Conservation (phyloP, 306 rosid genomes). For the Vachellia collinsii region DNA sequence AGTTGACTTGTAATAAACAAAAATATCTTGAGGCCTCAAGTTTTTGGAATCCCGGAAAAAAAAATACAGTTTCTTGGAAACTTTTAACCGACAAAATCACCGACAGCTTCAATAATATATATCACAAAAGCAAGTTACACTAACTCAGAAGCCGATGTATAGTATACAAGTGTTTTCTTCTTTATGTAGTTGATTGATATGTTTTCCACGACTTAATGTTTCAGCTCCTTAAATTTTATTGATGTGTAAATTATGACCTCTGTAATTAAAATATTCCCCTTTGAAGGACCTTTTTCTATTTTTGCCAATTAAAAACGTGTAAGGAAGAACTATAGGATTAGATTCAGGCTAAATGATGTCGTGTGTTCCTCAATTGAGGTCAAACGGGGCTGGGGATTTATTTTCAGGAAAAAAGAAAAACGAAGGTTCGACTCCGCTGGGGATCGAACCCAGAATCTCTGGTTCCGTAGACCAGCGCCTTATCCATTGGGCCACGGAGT, state of each 20-base stretch:
- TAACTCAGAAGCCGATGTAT: not conserved
- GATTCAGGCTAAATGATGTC: not conserved
- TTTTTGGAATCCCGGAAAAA: not conserved
- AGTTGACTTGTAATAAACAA: not conserved
- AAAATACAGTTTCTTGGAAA: not conserved
- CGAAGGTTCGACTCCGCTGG: conserved; percentile 39
- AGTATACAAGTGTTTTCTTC: too few species aligned
- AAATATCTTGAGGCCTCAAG: not conserved
- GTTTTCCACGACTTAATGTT: not conserved
- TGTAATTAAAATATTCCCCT: not conserved
- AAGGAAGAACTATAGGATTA: not conserved
- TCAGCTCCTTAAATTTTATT: not conserved
- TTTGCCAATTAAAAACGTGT: too few species aligned
- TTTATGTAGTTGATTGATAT: too few species aligned
- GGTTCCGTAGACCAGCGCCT: conserved; percentile 82
- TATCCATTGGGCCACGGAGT: conserved; percentile 60
- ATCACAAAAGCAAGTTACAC: not conserved
- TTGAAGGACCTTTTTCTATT: not conserved
- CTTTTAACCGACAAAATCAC: not conserved
- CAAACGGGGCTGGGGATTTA: not conserved
- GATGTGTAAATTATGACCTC: not conserved
- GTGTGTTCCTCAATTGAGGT: not conserved
- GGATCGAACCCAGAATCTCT: conserved; percentile 88
- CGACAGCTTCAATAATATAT: not conserved
- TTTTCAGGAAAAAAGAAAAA: not conserved